Evolutionary conservation across 169 alveolate genomes (phyloP).

Genomic region (Babesia bovis): DNA sequence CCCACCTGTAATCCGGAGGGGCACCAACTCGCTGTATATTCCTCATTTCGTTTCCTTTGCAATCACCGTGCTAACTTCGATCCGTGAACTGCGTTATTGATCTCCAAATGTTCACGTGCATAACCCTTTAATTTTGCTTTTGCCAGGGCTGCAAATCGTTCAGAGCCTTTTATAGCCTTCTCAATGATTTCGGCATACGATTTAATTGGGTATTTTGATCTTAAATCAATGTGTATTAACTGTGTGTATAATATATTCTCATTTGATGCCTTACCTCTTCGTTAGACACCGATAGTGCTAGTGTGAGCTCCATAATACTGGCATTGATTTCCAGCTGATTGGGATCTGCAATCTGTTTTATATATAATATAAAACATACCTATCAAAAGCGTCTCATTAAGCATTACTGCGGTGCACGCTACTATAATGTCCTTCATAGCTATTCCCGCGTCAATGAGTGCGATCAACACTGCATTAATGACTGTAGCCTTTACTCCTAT

Average conservation of each 20-base stretch:
- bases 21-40: constrained; percentile 32
- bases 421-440: constrained; percentile 73
- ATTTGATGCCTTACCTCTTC: constrained; percentile 34
- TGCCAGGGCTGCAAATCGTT: constrained; percentile 37
- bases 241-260: neutral
- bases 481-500: constrained; percentile 74
- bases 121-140: constrained; percentile 26
- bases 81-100: constrained; percentile 24
- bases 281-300: constrained; percentile 45
- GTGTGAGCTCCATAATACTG: constrained; percentile 34
- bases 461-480: constrained; percentile 71
- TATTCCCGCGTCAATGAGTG: constrained; percentile 80
- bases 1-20: constrained; percentile 53
- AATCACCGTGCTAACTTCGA: neutral
- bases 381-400: constrained; percentile 48
- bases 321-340: constrained; percentile 64
- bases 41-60: constrained; percentile 1
- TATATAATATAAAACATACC: constrained; percentile 1
- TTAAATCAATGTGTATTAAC: constrained; percentile 55
- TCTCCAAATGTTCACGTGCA: constrained; percentile 24
- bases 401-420: constrained; percentile 69
- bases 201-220: constrained; percentile 46
- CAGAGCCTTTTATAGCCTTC: constrained; percentile 19
- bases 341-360: constrained; percentile 29
- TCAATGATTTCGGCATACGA: constrained; percentile 23